These are phyloP conservation scores for Nakataea oryzae DNA, from an alignment of 2,329 filamentous ascomycete species.

Conservation along the genomic window DNA sequence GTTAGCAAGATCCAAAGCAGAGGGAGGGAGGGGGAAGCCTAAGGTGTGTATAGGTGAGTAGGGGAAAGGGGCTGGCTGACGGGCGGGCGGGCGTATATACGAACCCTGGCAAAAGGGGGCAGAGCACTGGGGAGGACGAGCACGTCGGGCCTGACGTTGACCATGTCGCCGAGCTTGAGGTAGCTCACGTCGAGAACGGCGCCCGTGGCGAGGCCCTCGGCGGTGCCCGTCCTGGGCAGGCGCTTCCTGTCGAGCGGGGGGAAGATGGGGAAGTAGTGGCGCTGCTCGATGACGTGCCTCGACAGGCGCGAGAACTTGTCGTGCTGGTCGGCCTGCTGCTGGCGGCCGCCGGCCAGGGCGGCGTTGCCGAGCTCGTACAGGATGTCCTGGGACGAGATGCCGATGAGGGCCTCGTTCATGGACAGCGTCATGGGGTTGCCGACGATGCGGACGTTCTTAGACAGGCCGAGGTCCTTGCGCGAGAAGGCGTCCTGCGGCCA, in stretches of 20 bases:
- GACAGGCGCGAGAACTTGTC: slow-evolving; percentile 63
- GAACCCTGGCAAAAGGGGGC: slow-evolving; percentile 79
- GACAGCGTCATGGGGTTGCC: slow-evolving; percentile 86
- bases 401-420: slow-evolving; percentile 78
- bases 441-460: slow-evolving; percentile 65
- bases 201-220: slow-evolving; percentile 53
- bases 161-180: slow-evolving; percentile 82
- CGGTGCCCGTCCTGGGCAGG: slow-evolving; percentile 54
- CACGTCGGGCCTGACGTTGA: slow-evolving; percentile 76
- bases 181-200: slow-evolving; percentile 76
- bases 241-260: slow-evolving; percentile 63
- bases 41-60: neutral
- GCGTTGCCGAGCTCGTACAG: slow-evolving; percentile 72
- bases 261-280: slow-evolving; percentile 84
- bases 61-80: neutral
- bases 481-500: slow-evolving; percentile 63
- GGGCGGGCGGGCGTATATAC: too few relatives aligned
- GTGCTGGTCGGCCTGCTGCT: slow-evolving; percentile 28
- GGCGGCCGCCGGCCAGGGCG: slow-evolving; percentile 52
- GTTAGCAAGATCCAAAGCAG: neutral
- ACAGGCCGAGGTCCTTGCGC: slow-evolving; percentile 65
- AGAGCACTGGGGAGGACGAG: slow-evolving; percentile 73
- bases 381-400: slow-evolving; percentile 73
- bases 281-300: slow-evolving; percentile 74
- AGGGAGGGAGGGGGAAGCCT: neutral